Percentiles rank a stretch among this genome's conserved stretches.
Evolutionary conservation across 2,329 filamentous ascomycete species (phyloP).

Genomic region (Zymoseptoria tritici): DNA sequence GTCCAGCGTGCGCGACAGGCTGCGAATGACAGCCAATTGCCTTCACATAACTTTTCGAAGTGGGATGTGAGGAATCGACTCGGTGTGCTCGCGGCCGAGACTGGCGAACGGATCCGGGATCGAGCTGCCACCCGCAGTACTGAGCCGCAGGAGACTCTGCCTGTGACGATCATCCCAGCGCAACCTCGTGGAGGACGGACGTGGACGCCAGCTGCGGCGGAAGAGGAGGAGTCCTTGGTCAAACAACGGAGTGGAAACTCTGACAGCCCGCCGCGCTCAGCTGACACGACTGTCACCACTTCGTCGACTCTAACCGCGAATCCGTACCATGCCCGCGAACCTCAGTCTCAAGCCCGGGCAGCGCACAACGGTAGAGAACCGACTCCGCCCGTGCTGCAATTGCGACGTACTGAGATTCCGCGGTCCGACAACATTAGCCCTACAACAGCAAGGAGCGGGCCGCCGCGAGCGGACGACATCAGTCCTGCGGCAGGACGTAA

Average conservation of each 20-base stretch:
- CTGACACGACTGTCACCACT: conserved; percentile 2
- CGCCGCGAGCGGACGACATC: conserved; percentile 26
- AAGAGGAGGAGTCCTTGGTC: conserved; percentile 4
- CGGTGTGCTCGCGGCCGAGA: conserved; percentile 43
- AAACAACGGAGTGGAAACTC: conserved; percentile 2
- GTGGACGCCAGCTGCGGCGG: conserved; percentile 40
- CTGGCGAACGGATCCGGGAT: conserved; percentile 37
- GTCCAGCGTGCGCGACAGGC: conserved; percentile 44
- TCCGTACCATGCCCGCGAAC: conserved; percentile 1
- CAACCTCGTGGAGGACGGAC: conserved; percentile 47
- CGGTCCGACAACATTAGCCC: background rate
- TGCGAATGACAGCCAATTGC: conserved; percentile 17
- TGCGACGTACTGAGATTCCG: background rate
- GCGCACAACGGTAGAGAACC: background rate
- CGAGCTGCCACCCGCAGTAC: conserved; percentile 30
- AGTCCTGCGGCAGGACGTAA: conserved; percentile 17
- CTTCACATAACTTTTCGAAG: conserved; percentile 37
- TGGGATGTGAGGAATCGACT: conserved; percentile 40
- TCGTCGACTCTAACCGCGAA: conserved; percentile 12
- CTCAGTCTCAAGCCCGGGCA: conserved; percentile 1
- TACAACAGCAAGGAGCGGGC: conserved; percentile 7
- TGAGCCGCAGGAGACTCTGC: conserved; percentile 39
- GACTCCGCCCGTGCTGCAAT: background rate
- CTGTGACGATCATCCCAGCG: conserved; percentile 55
- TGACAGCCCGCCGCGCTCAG: conserved; percentile 5